Evolutionary conservation across 345 rosid species (phyloP).

Genomic region (Passiflora organensis): DNA sequence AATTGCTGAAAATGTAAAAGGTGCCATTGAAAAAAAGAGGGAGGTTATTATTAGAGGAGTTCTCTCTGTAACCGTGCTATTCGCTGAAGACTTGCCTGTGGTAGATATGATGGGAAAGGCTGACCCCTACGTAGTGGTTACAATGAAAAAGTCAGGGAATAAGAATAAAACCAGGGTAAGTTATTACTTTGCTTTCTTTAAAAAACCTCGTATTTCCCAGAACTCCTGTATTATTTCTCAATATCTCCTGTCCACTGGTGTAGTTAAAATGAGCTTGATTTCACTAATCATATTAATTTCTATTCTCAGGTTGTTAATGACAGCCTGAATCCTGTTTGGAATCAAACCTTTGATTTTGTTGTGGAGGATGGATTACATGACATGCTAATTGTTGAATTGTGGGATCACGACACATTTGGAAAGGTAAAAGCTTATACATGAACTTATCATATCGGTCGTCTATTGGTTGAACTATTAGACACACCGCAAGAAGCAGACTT

Average conservation of each 20-base stretch:
- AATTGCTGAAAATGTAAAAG: conserved; percentile 44
- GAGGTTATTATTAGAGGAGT: conserved; percentile 94
- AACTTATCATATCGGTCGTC: neutral
- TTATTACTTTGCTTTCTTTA: neutral
- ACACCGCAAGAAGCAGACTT: neutral
- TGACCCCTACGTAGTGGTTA: conserved; percentile 81
- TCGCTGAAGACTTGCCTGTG: conserved; percentile 84
- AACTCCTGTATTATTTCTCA: too few species aligned
- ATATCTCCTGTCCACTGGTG: too few species aligned
- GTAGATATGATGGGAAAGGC: conserved; percentile 93
- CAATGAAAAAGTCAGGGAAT: conserved; percentile 77
- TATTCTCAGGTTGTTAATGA: conserved; percentile 76
- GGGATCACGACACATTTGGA: conserved; percentile 97
- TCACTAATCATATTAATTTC: conserved; percentile 2
- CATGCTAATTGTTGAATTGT: conserved; percentile 86
- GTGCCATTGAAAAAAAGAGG: conserved; percentile 45
- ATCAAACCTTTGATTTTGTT: conserved; percentile 95
- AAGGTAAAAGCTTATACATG: conserved; percentile 46
- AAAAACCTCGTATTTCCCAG: neutral
- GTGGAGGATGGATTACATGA: conserved; percentile 98
- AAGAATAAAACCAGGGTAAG: conserved; percentile 68
- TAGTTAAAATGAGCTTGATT: neutral
- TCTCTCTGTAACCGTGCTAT: conserved; percentile 77
- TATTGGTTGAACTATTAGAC: neutral
- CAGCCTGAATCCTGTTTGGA: conserved; percentile 91